Evolutionary conservation across 2,329 filamentous ascomycete species (phyloP), one percentile per base, ranked within the genome.

Genomic region (Fusarium stilboides): DNA sequence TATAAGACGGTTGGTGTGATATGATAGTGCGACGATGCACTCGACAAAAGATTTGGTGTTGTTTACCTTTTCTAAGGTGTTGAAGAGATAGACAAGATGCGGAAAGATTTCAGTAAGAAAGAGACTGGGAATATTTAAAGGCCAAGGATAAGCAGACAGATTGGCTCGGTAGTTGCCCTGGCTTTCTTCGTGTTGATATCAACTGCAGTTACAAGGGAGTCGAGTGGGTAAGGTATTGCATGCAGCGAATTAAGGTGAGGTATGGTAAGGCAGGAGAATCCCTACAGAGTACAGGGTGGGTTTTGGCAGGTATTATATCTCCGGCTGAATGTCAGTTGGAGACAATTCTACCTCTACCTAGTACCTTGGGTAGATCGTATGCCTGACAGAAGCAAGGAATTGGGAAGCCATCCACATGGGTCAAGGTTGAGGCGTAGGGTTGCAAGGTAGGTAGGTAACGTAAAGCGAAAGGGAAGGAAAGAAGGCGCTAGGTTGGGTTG

Each of bases 241-340:
- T 36, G 34, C 17, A 36, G 34, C 34, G 34, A 20, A 43, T 24
- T 17, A 15, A 14, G 28, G 17, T 44, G 42, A 43, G 28, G 24
- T 22, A 22, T 31, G 22, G 36, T 28, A 31, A 39, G 22, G 19
- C 13, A 34, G n/a, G 19, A 17, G 63, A 26, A 13, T 34, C 34
- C 34, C 34, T 36, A 13, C 42, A 58, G 46, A 12, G 58, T 36
- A 13, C 42, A 58, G 46, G 15, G 58, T 39, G 62, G 47, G 33
- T 36, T 57, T 34, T 36, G 55, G 37, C 42, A 57, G 43, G 50
- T 57, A 65, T 65, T 65, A 65, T 71, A 69, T 59, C 42, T 44
- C 40, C 15, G 24, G 46, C 10, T 10, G 24, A 33, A 59, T 46
- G 22, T 45, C 39, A 58, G 43, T 24, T 31, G 50, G 39, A 40